Base-by-base conservation (phyloP, 805 yeast species). In the Monosporozyma siamensis region DNA sequence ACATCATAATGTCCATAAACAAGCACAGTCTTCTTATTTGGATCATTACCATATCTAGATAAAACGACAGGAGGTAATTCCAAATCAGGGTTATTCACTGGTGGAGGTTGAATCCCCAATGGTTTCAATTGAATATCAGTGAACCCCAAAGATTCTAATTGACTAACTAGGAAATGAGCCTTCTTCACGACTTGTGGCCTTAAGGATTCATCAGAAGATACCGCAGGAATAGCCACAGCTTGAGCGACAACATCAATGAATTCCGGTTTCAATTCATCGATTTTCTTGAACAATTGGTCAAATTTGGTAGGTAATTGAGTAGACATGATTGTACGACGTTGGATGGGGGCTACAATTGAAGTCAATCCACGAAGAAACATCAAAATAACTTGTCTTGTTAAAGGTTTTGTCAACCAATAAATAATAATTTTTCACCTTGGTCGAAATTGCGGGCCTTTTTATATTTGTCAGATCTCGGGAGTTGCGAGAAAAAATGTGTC, bases 1-100 rank as follows among this genome's bases (percentile, higher is more conserved):
- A 92, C 99, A 57, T 92, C 99, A 66, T 90, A 90, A 64, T 92
- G 99, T 39, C 97, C 98, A 61, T 92, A 92, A 32, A 92, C 80
- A 49, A 94, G 73, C 35, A 92, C 82, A 24, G 88, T 92, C 67
- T 87, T 89, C 74, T 89, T 89, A 25, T 63, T 50, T 31, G 95
- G 81, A 59, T 88, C 94, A 22, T 61, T 59, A 44, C 99, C 99
- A 54, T 74, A 80, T 57, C 92, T 77, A 26, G 92, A 92, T 47
- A 92, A 75, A n/a, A 92, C 89, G 47, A 92, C 80, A 9, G 99
- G 99, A 17, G 99, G 99, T 50, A 92, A 75, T 53, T 77, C 75
- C 46, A 90, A 69, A 31, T 69, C 70, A 22, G 77, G 65, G 50
- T 80, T 77, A 17, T 66, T 68, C n/a, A 82, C 89, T 25, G 94